Evolutionary conservation across 768 basidiomycete species (phyloP), one percentile per base, ranked within the genome.

Genomic region (Pholiota microspora): DNA sequence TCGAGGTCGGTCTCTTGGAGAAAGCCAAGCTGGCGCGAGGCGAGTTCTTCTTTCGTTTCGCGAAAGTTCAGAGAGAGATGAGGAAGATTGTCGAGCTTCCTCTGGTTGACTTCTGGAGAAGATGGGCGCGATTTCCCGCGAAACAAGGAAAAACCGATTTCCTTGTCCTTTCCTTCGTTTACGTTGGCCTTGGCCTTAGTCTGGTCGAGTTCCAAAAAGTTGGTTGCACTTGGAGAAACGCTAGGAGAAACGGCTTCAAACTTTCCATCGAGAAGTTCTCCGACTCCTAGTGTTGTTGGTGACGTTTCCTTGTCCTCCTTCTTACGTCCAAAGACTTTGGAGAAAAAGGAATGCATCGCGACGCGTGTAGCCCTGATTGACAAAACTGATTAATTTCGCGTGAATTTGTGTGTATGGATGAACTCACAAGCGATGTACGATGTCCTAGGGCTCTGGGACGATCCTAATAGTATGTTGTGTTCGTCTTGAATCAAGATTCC

Each of bases 321-420:
- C 73, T 82, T 89, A 71, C 88, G 82, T 71, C 84, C 84, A 63
- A 89, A 85, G 62, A 90, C 84, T 66, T 87, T 90, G 69, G 85
- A 82, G 64, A 90, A 70, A 75, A 90, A 88, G 58, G 85, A 85
- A 69, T 86, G 76, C 79, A 80, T 80, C 67, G 69, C 66, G n/a
- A n/a, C n/a, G n/a, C n/a, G n/a, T n/a, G 72, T 71, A 68, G 68
- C 63, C 64, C 60, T 63, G 53, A 45, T 34, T 58, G 46, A 46
- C 18, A 32, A 25, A 23, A n/a, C 38, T 49, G 32, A 54, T 38
- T 23, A 27, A 40, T 25, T 16, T 36, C 46, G 53, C 53, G 52
- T 51, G 34, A 31, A 40, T 51, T 51, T 34, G 52, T 50, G 56
- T 50, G 51, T 55, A 46, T 27, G 13, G 51, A 28, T 29, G 23